Conservation (phyloP, 495 filamentous ascomycete species). For the Penicillium goetzii region DNA sequence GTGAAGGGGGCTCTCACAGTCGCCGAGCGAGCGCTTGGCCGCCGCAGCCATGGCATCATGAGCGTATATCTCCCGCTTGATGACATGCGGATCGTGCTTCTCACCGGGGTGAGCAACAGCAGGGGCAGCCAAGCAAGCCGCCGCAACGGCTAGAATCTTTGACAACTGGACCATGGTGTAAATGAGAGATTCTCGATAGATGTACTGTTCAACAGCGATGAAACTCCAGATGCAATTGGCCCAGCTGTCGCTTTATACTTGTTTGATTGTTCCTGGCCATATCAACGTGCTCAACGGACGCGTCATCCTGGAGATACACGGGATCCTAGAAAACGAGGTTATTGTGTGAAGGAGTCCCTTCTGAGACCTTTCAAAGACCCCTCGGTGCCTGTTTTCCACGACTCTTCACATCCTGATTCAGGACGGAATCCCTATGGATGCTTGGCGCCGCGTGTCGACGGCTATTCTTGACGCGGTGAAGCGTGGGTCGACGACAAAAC, state of each 20-base stretch:
- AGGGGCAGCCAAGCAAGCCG: slow-evolving; percentile 29
- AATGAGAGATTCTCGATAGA: background rate
- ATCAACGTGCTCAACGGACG: background rate
- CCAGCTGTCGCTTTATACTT: slow-evolving; percentile 8
- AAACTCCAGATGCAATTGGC: background rate
- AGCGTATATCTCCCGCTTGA: slow-evolving; percentile 38
- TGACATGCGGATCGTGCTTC: slow-evolving; percentile 39
- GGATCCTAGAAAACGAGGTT: background rate
- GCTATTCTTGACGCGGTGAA: background rate
- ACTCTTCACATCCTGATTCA: background rate
- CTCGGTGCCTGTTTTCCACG: background rate
- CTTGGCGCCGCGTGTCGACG: slow-evolving; percentile 29
- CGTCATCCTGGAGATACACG: slow-evolving; percentile 8
- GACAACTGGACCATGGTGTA: slow-evolving; percentile 31
- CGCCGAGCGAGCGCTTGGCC: slow-evolving; percentile 33
- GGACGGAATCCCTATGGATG: background rate
- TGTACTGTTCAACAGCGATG: background rate
- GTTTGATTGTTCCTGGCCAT: background rate
- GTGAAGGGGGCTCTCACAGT: slow-evolving; percentile 32
- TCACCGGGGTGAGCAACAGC: slow-evolving; percentile 42
- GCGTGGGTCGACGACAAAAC: background rate
- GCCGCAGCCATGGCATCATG: slow-evolving; percentile 34
- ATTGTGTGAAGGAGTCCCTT: background rate
- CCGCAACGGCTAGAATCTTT: slow-evolving; percentile 34
- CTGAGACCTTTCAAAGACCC: background rate